A percentile compares a stretch with the other conserved stretches of the same genome.
Evolutionary conservation across 2,329 filamentous ascomycete genomes (phyloP).

Genomic region (Microdochium nivale): DNA sequence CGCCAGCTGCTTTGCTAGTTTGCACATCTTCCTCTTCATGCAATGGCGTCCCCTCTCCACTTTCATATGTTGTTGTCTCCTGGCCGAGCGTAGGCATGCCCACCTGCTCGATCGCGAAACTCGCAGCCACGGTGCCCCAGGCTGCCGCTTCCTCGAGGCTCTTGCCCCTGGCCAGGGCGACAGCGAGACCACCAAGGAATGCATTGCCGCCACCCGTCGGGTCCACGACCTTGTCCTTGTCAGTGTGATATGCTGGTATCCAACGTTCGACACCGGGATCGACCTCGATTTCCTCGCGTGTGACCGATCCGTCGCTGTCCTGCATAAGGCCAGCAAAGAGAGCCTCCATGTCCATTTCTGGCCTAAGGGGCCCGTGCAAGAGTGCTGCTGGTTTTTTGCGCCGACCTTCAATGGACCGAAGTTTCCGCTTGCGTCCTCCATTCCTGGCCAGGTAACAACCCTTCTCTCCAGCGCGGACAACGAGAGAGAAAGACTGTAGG

Average conservation of each 20-base stretch:
- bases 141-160: slow-evolving; percentile 60
- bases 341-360: slow-evolving; percentile 55
- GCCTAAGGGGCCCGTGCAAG: slow-evolving; percentile 41
- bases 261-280: slow-evolving; percentile 61
- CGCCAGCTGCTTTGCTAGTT: neutral
- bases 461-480: slow-evolving; percentile 62
- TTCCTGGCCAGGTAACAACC: slow-evolving; percentile 60
- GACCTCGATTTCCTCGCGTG: slow-evolving; percentile 50
- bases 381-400: slow-evolving; percentile 34
- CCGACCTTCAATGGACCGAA: slow-evolving; percentile 9
- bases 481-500: slow-evolving; percentile 55
- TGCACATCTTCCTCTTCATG: neutral
- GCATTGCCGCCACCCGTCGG: slow-evolving; percentile 92
- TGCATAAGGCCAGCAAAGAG: slow-evolving; percentile 51
- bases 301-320: slow-evolving; percentile 41
- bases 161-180: slow-evolving; percentile 51
- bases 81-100: slow-evolving; percentile 59
- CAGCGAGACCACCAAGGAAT: slow-evolving; percentile 59
- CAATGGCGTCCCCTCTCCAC: neutral
- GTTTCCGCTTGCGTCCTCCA: slow-evolving; percentile 39
- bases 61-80: neutral
- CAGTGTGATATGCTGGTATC: slow-evolving; percentile 67
- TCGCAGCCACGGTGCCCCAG: slow-evolving; percentile 76
- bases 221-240: slow-evolving; percentile 59
- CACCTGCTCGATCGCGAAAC: slow-evolving; percentile 91